Evolutionary conservation across 2,329 filamentous ascomycete species (phyloP).

Genomic region (Diplodia intermedia): DNA sequence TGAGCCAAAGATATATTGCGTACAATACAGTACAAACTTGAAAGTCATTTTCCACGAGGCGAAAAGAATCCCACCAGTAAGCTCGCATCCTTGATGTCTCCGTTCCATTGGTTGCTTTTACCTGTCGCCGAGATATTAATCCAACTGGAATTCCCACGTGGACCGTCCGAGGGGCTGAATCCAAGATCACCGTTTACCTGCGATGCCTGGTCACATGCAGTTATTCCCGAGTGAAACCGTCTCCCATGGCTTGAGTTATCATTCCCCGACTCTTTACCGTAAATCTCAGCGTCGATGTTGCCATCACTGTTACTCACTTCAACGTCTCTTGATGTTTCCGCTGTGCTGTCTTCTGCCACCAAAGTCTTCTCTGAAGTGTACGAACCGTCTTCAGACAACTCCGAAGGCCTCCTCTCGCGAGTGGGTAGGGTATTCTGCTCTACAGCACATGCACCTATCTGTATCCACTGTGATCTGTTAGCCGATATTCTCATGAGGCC

Average conservation of each 20-base stretch:
- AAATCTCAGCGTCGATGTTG: not conserved
- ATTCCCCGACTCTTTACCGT: not conserved
- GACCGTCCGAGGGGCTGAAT: not conserved
- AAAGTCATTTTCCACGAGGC: not conserved
- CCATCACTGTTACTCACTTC: not conserved
- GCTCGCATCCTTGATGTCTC: not conserved
- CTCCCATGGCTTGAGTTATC: not conserved
- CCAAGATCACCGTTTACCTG: not conserved
- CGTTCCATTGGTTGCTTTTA: constrained; percentile 2
- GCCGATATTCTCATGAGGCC: not conserved
- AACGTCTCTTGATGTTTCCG: not conserved
- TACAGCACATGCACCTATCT: not conserved
- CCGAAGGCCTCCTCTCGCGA: not conserved
- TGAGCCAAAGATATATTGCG: not conserved
- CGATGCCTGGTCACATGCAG: not conserved
- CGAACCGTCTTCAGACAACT: not conserved
- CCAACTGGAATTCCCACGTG: not conserved
- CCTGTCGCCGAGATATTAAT: not conserved
- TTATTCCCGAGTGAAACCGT: not conserved
- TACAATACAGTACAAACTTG: not conserved
- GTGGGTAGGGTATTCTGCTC: not conserved
- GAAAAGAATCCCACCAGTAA: not conserved
- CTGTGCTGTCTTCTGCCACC: not conserved
- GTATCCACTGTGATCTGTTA: not conserved
- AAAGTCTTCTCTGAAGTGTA: not conserved